Evolutionary conservation across 1,284 basidiomycete species (phyloP).

Genomic region (Ganoderma resinaceum): DNA sequence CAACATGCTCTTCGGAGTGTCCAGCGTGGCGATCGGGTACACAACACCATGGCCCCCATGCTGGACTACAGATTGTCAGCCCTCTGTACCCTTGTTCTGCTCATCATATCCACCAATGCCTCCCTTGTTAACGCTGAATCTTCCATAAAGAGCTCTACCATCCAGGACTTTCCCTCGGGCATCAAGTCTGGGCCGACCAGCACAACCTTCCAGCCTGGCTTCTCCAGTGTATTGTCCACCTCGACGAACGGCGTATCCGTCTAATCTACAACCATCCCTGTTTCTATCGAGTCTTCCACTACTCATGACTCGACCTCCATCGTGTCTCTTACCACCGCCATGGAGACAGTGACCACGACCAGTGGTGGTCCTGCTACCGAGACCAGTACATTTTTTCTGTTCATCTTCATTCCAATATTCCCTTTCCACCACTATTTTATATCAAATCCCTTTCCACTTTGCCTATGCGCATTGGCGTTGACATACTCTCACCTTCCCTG

Average conservation of each 20-base stretch:
- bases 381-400: constrained; percentile 14
- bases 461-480: not conserved
- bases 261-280: constrained; percentile 6
- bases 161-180: no score
- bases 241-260: not conserved
- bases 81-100: constrained; percentile 25
- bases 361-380: constrained; percentile 17
- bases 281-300: not conserved
- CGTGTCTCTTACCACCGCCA: constrained; percentile 1
- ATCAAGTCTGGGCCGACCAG: no score
- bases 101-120: constrained; percentile 20
- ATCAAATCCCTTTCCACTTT: not conserved
- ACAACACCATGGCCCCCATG: constrained; percentile 11
- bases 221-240: not conserved
- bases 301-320: not conserved
- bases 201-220: no score
- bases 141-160: no score
- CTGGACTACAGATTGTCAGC: constrained; percentile 28
- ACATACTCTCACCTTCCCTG: not conserved
- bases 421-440: not conserved
- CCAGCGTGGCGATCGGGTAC: no score
- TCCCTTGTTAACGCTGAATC: no score
- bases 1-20: not conserved
- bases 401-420: not conserved
- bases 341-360: not conserved